Evolutionary conservation across 2,329 filamentous ascomycete genomes (phyloP).

Genomic region (Fulvia fulva): DNA sequence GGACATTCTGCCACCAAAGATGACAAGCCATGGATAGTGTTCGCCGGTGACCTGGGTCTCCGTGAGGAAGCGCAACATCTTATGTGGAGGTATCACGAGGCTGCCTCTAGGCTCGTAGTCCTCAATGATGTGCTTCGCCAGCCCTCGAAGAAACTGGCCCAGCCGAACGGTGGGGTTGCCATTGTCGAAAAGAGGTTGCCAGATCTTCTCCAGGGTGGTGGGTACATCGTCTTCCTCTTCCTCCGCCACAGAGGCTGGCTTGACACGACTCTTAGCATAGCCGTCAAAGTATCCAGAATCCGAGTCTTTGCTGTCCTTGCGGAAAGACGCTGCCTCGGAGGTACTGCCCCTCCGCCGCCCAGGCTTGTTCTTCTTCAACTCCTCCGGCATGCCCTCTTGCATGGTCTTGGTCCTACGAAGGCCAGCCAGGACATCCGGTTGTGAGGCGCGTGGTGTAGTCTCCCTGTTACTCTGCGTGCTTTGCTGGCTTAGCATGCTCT

Average conservation of each 20-base stretch:
- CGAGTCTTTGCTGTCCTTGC: conserved; percentile 17
- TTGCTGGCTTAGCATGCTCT: conserved; percentile 16
- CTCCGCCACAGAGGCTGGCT: conserved; percentile 9
- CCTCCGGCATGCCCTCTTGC: conserved; percentile 2
- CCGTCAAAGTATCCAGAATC: conserved; percentile 9
- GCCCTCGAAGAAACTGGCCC: conserved; percentile 65
- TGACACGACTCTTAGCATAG: conserved; percentile 5
- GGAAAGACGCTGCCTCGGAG: conserved; percentile 7
- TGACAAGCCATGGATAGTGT: conserved; percentile 58
- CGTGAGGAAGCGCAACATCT: conserved; percentile 70
- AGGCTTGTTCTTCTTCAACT: conserved; percentile 7
- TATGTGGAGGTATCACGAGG: conserved; percentile 70
- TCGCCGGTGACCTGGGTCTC: conserved; percentile 63
- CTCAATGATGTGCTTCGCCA: conserved; percentile 70
- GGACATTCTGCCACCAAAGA: conserved; percentile 44
- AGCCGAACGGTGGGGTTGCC: conserved; percentile 65
- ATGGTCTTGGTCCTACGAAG: conserved; percentile 19
- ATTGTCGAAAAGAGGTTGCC: conserved; percentile 70
- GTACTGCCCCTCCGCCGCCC: conserved; percentile 15
- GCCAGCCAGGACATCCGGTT: conserved; percentile 11
- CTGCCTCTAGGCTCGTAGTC: conserved; percentile 64
- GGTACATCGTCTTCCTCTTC: conserved; percentile 39
- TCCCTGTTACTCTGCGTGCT: conserved; percentile 20
- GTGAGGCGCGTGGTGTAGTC: conserved; percentile 21
- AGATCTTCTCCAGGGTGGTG: conserved; percentile 65